Evolutionary conservation across 495 filamentous ascomycete genomes (phyloP), one percentile per base, ranked within the genome.

Genomic region (Apodospora peruviana): DNA sequence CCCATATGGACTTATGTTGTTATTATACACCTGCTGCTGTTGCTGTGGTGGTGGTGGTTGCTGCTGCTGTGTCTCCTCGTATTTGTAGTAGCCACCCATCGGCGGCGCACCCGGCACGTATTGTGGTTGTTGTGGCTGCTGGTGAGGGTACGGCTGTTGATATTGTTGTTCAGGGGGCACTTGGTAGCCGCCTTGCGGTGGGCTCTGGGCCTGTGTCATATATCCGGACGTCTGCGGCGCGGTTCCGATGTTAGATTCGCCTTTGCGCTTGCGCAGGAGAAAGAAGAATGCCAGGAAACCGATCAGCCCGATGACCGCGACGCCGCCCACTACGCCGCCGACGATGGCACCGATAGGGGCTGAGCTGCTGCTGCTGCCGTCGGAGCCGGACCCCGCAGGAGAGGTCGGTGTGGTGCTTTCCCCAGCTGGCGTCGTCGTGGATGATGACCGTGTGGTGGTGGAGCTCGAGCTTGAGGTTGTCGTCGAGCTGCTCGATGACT

Each of bases 271-370:
- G 23, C 35, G 38, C 37, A 53, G 32, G 17, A 67, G 5, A 23
- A 55, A 55, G 38, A 61, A 53, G 11, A 71, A 52, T 8, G 67
- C 36, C 17, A 58, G 59, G 9, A 59, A 60, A 20, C 46, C 12
- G 35, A 70, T 52, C 19, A 73, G 42, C 7, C 58, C 53, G 14
- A 70, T 46, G 42, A 54, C 63, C 20, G 62, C 59, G 32, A 71
- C 54, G 4, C 68, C 70, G 3, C 70, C 70, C 5, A 73, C 52
- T 12, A 64, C 62, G 11, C 70, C 68, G 16, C 70, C 70, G n/a
- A 61, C 64, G 25, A 73, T 66, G 9, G 58, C 64, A 11, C 58
- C 63, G 5, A 59, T 42, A 35, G 52, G 57, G 17, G 23, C 40
- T 29, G 50, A 51, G 21, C 36, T 43, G 41, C 34, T 40, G 39